Percentiles rank a stretch among this genome's conserved stretches.
Evolutionary conservation across 176 grass and related monocot species (phyloP).

Genomic region (Lolium perenne): DNA sequence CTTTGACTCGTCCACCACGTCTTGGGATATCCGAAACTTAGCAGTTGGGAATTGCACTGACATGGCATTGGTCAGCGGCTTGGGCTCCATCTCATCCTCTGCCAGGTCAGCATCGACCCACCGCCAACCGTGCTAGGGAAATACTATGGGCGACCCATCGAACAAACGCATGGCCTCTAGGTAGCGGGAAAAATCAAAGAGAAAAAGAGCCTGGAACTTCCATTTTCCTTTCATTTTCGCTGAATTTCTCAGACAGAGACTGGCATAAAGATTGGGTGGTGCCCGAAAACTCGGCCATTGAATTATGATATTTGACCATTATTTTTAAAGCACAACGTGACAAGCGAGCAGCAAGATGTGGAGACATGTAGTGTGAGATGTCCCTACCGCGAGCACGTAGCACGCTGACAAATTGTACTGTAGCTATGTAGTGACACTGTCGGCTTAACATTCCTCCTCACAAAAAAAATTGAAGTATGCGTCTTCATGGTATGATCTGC

Average conservation of each 20-base stretch:
- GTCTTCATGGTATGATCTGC: not conserved
- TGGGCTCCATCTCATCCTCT: slow-evolving; percentile 47
- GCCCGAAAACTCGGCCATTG: slow-evolving; percentile 9
- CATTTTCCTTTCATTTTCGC: not conserved
- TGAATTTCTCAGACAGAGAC: not conserved
- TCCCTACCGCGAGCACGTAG: not conserved
- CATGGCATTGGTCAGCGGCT: slow-evolving; percentile 47
- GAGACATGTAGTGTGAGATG: not conserved
- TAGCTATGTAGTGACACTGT: not conserved
- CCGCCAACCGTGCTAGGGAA: not conserved
- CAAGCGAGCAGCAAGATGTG: not conserved
- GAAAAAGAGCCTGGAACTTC: not conserved
- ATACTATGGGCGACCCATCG: not conserved
- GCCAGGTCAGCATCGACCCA: slow-evolving; percentile 46
- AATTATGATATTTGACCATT: not conserved
- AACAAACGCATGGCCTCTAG: not conserved
- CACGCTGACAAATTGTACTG: not conserved
- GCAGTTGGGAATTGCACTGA: slow-evolving; percentile 24
- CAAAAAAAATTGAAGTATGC: not conserved
- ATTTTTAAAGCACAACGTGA: not conserved
- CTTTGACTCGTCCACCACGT: not conserved
- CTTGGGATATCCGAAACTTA: slow-evolving; percentile 43
- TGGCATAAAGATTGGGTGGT: not conserved
- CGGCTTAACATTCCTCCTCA: not conserved
- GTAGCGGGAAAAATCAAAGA: not conserved